A percentile compares a stretch with the other conserved stretches of the same genome.
phyloP scores from a whole-genome alignment of 2,329 filamentous ascomycete genomes.

The Stylonectria norvegica region DNA sequence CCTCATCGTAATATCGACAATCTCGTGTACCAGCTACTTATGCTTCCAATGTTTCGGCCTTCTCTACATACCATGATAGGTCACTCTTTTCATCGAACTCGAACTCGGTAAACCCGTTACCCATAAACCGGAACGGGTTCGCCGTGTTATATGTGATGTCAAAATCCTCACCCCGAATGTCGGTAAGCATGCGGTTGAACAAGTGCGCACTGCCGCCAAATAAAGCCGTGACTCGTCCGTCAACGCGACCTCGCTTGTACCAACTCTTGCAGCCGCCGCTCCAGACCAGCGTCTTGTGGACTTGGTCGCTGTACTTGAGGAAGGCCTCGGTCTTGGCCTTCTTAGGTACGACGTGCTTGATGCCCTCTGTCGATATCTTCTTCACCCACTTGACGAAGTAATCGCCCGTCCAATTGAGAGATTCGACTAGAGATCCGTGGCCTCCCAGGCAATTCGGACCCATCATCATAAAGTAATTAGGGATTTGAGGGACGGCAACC shows the following conservation, averaged over 20 bases:
- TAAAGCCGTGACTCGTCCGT: slow-evolving; percentile 18
- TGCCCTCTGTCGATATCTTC: slow-evolving; percentile 22
- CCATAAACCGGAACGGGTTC: slow-evolving; percentile 22
- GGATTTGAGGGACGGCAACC: slow-evolving; percentile 28
- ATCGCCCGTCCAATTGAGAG: slow-evolving; percentile 23
- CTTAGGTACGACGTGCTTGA: slow-evolving; percentile 19
- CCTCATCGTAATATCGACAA: too few relatives aligned
- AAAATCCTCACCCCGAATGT: slow-evolving; percentile 21
- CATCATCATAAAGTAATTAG: slow-evolving; percentile 32
- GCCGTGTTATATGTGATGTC: slow-evolving; percentile 18
- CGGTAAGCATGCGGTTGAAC: slow-evolving; percentile 19
- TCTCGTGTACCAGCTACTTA: too few relatives aligned
- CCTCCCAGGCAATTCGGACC: slow-evolving; percentile 21
- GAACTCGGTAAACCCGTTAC: slow-evolving; percentile 20
- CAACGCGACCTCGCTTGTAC: slow-evolving; percentile 17
- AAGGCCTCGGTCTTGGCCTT: slow-evolving; percentile 22
- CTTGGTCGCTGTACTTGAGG: slow-evolving; percentile 18
- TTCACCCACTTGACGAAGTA: slow-evolving; percentile 25
- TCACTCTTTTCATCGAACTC: slow-evolving; percentile 22
- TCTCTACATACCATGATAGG: slow-evolving; percentile 21
- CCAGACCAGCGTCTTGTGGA: slow-evolving; percentile 23
- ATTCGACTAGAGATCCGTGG: slow-evolving; percentile 21
- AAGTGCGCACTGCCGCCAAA: slow-evolving; percentile 22
- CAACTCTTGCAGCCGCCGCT: slow-evolving; percentile 20
- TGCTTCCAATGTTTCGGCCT: slow-evolving; percentile 12